Evolutionary conservation across 495 filamentous ascomycete species (phyloP).

Genomic region (Daldinia grandis): DNA sequence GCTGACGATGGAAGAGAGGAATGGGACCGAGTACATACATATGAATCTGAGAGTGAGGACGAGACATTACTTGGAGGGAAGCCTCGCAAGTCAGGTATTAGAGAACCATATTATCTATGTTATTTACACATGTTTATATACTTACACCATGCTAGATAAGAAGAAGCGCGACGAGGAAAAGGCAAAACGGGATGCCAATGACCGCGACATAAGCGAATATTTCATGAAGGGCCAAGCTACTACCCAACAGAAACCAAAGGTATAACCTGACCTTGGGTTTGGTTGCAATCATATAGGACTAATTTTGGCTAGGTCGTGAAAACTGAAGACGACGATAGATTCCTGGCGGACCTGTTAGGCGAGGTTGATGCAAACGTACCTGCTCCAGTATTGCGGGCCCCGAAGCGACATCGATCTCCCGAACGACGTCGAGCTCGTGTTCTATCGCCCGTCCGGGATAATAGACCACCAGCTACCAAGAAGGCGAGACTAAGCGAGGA

Average conservation of each 20-base stretch:
- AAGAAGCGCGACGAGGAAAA: constrained; percentile 90
- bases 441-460: constrained; percentile 72
- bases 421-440: constrained; percentile 79
- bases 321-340: constrained; percentile 86
- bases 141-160: constrained; percentile 65
- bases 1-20: constrained; percentile 97
- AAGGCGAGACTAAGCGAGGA: constrained; percentile 60
- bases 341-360: constrained; percentile 82
- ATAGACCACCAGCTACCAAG: constrained; percentile 55
- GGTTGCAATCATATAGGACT: not conserved
- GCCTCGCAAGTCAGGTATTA: constrained; percentile 56
- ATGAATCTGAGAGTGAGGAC: constrained; percentile 77
- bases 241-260: constrained; percentile 81
- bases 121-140: not conserved
- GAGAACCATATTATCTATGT: constrained; percentile 1
- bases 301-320: constrained; percentile 54
- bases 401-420: constrained; percentile 74
- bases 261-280: constrained; percentile 41
- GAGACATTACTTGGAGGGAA: constrained; percentile 70
- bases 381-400: constrained; percentile 58
- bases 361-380: constrained; percentile 87
- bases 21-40: constrained; percentile 78
- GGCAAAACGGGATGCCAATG: constrained; percentile 83
- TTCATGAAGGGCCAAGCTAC: constrained; percentile 78
- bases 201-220: constrained; percentile 91